Evolutionary conservation across 2,329 filamentous ascomycete species (phyloP), one percentile per base, ranked within the genome.

Genomic region (Cladosporium halotolerans): DNA sequence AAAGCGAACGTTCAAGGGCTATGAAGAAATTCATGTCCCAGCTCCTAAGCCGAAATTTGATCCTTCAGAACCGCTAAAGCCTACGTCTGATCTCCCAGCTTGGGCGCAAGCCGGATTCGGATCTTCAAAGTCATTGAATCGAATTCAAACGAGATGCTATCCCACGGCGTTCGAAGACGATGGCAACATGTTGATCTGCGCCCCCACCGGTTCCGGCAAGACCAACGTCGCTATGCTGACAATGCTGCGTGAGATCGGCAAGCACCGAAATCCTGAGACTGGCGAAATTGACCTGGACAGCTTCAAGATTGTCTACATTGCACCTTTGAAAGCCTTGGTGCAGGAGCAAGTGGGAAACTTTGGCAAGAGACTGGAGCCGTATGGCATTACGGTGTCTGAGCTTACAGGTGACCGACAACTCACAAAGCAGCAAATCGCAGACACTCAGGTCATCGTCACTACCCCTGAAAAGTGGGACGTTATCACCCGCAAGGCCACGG

Each of bases 391-490:
- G 55, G 93, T 99, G 9, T 83, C 91, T n/a, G 93, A 99, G 72
- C 76, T 99, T 65, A 99, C 93, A 57, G 93, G 93, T 75, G 93
- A 99, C 74, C 88, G 93, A 50, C 93, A 97, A 72, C 85, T 99
- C 67, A 99, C 92, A 16, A 99, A 99, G 73, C 90, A 96, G 70
- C 93, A 99, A 76, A 97, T 99, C 58, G 84, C 92, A 1, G 93
- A 99, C 65, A 99, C 93, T 0, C 92, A 99, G 69, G 85, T 99
- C 62, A 99, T 99, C 62, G 91, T 99, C 55, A 99, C 93, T 0
- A 99, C 93, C 0, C 93, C 93, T 16, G 93, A 99, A 72, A 99
- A 99, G 74, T 99, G 90, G 88, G 93, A 99, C 72, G 92, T 99
- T 61, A 96, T 99, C 62, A 99, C 95, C 5, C 84, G 95, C 72